Evolutionary conservation across 2,329 filamentous ascomycete species (phyloP), one percentile per base, ranked within the genome.

Genomic region (Penicillium sp.): DNA sequence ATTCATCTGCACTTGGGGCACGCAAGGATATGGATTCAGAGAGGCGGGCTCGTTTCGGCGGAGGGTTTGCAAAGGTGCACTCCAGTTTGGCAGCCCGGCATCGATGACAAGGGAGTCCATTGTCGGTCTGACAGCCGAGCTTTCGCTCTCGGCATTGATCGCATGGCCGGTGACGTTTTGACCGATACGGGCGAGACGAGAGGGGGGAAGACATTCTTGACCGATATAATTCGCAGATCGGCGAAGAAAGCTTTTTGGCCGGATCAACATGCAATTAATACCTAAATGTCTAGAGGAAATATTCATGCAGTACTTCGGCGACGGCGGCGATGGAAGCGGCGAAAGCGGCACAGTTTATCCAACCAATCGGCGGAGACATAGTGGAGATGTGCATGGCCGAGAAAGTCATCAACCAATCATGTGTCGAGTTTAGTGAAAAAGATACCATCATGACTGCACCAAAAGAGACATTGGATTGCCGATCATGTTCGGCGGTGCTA

Each of bases 111-210:
- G 55, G 41, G 26, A 48, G 39, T 30, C 47, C 52, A 27, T 38
- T 39, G 6, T 48, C 48, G 5, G 48, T 56, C 29, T 57, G 51
- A 30, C 58, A 61, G 12, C 53, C 55, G 3, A 59, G 45, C 38
- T 61, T 61, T 23, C 58, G 48, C 18, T 50, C 47, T 8, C 58
- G 56, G 46, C 58, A 60, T 47, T 57, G 51, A 44, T 60, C 57
- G 32, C 58, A 61, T 11, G 58, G 58, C 26, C 57, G 52, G 35
- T 59, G 54, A n/a, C 56, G 47, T 36, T 61, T 61, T 27, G 58
- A 61, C 28, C 57, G 55, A 37, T 60, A 61, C 9, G 57, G 58
- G 22, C 58, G 53, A 22, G 18, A 5, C 18, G 18, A 22, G 5
- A 9, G 18, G 18, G 18, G 18, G 5, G 28, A 37, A 10, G 28